Evolutionary conservation across 306 rosid genomes (phyloP).

Genomic region (Inga laurina): DNA sequence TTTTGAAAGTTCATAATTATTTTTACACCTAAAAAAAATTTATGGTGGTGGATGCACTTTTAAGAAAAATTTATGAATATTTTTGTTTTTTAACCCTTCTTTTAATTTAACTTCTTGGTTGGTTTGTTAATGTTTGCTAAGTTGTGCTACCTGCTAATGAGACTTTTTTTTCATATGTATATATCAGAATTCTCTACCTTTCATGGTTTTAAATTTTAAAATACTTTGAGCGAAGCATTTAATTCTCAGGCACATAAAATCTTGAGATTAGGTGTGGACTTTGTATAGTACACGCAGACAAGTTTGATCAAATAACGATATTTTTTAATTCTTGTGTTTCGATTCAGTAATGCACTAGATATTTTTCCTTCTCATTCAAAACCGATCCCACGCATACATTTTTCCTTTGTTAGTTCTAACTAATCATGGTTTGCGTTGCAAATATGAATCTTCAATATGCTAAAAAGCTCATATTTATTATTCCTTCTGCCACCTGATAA

Average conservation of each 20-base stretch:
- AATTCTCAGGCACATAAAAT: neutral
- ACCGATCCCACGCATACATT: neutral
- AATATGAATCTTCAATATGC: neutral
- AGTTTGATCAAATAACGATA: neutral
- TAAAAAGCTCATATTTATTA: neutral
- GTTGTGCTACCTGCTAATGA: neutral
- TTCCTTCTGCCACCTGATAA: neutral
- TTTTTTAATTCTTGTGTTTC: neutral
- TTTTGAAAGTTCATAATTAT: too few relatives aligned
- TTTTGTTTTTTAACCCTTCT: too few relatives aligned
- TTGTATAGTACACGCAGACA: neutral
- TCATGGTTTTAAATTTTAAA: neutral
- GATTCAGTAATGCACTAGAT: neutral
- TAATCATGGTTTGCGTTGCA: neutral
- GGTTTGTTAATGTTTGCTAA: too few relatives aligned
- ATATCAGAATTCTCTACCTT: neutral
- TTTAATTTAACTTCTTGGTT: neutral
- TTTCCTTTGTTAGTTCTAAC: neutral
- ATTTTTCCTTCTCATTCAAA: neutral
- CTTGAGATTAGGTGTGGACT: slow-evolving; percentile 21
- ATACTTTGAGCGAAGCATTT: neutral
- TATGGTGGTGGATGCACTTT: too few relatives aligned
- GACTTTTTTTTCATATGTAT: neutral
- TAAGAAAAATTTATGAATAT: too few relatives aligned
- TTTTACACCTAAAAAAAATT: too few relatives aligned